Conservation (phyloP, 2,329 filamentous ascomycete species). For the Exophiala phaeomuriformis region DNA sequence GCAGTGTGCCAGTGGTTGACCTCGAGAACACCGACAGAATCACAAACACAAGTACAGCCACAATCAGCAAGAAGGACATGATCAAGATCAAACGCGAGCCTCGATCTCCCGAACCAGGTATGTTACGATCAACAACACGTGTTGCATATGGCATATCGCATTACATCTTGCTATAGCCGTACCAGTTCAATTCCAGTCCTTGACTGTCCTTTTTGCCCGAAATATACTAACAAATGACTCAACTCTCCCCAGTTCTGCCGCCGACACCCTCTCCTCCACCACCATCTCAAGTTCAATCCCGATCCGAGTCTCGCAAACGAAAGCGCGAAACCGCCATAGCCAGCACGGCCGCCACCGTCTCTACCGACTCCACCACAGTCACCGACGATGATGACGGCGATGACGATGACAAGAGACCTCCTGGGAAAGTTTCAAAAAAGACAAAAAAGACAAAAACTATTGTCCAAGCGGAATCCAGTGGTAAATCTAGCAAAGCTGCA, state of each 20-base stretch:
- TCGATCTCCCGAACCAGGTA: neutral
- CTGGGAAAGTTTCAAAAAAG: neutral
- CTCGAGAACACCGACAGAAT: too few relatives aligned
- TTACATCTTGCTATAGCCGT: too few relatives aligned
- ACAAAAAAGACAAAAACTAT: neutral
- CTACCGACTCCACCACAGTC: too few relatives aligned
- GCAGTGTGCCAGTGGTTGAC: neutral
- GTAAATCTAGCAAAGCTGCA: neutral
- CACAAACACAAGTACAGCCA: too few relatives aligned
- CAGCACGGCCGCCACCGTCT: too few relatives aligned
- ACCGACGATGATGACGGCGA: neutral
- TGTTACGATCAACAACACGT: neutral
- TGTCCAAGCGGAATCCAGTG: neutral
- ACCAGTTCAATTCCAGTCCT: too few relatives aligned
- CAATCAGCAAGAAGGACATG: conserved; percentile 2
- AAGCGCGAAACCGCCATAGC: conserved; percentile 1
- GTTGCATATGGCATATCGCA: too few relatives aligned
- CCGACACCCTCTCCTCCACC: too few relatives aligned
- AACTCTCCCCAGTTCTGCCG: too few relatives aligned
- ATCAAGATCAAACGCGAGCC: conserved; percentile 3
- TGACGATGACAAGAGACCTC: neutral
- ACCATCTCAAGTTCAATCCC: neutral
- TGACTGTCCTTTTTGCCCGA: too few relatives aligned
- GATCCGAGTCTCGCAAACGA: conserved; percentile 9
- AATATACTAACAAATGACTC: too few relatives aligned